A percentile compares a stretch with the other conserved stretches of the same genome.
These are phyloP conservation scores for Claviceps capensis DNA, from an alignment of 2,329 filamentous ascomycete genomes.

Conservation along the genomic window DNA sequence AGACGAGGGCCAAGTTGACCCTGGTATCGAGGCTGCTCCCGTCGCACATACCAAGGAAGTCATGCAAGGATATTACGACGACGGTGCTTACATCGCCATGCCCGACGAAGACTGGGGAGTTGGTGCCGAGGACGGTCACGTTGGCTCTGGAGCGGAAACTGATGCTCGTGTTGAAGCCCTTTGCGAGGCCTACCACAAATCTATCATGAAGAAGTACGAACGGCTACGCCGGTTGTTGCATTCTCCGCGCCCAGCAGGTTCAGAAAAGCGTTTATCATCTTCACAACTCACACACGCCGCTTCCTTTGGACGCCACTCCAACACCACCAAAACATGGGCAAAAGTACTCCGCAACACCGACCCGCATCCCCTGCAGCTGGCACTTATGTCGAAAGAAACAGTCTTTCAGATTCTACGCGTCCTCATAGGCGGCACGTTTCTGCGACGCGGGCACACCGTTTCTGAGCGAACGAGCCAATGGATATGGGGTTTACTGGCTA, in stretches of 20 bases:
- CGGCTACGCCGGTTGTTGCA: conserved; percentile 50
- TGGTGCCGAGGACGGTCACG: conserved; percentile 12
- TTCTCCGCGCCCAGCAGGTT: conserved; percentile 35
- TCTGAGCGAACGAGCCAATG: conserved; percentile 60
- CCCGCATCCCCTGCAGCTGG: conserved; percentile 44
- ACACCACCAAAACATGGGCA: conserved; percentile 38
- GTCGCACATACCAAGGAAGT: conserved; percentile 39
- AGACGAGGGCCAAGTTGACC: conserved; percentile 17
- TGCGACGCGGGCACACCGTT: conserved; percentile 44
- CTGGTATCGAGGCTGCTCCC: conserved; percentile 13
- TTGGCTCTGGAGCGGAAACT: conserved; percentile 13
- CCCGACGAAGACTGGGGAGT: conserved; percentile 25
- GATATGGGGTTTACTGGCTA: conserved; percentile 72
- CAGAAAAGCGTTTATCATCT: conserved; percentile 37
- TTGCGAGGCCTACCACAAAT: conserved; percentile 52
- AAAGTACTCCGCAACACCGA: conserved; percentile 37
- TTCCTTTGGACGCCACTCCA: conserved; percentile 35
- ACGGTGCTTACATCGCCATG: conserved; percentile 64
- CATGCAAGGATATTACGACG: conserved; percentile 53
- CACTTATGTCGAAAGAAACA: conserved; percentile 51
- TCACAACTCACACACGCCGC: conserved; percentile 43
- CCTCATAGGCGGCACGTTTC: conserved; percentile 49
- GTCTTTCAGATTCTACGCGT: conserved; percentile 54
- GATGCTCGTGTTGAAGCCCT: conserved; percentile 26
- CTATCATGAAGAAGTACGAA: conserved; percentile 51